phyloP scores from a whole-genome alignment of 169 alveolate genomes.

The Perkinsus marinus region DNA sequence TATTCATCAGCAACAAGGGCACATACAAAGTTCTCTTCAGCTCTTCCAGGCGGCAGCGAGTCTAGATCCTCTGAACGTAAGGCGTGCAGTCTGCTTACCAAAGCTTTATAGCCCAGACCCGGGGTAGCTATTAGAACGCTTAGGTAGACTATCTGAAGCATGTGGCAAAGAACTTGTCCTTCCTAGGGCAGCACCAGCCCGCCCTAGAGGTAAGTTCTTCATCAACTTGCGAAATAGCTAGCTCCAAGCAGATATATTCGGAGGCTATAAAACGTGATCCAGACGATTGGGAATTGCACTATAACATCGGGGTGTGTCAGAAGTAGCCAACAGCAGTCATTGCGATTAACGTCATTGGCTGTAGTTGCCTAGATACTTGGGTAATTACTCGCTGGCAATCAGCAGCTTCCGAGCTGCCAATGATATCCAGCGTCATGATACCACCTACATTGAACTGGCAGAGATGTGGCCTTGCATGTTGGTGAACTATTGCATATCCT shows the following conservation, averaged over 20 bases:
- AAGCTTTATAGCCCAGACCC: slow-evolving; percentile 13
- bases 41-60: slow-evolving; percentile 36
- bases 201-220: slow-evolving; percentile 41
- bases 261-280: slow-evolving; percentile 44
- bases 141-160: slow-evolving; percentile 45
- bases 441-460: slow-evolving; percentile 50
- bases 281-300: slow-evolving; percentile 64
- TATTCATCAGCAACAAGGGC: slow-evolving; percentile 43
- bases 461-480: slow-evolving; percentile 9
- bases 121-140: no score
- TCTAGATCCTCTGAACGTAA: background rate
- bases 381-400: slow-evolving; percentile 37
- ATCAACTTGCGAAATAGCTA: background rate
- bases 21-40: slow-evolving; percentile 41
- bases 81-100: background rate
- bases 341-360: background rate
- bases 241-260: slow-evolving; percentile 15
- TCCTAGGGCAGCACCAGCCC: slow-evolving; percentile 49
- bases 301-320: slow-evolving; percentile 55
- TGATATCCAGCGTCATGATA: slow-evolving; percentile 51
- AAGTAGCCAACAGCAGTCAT: slow-evolving; percentile 31
- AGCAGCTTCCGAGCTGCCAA: slow-evolving; percentile 43
- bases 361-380: background rate
- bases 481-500: background rate
- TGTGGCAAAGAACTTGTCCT: slow-evolving; percentile 40